phyloP scores from a whole-genome alignment of 1,284 basidiomycete genomes.

The Trichosporon sp. region DNA sequence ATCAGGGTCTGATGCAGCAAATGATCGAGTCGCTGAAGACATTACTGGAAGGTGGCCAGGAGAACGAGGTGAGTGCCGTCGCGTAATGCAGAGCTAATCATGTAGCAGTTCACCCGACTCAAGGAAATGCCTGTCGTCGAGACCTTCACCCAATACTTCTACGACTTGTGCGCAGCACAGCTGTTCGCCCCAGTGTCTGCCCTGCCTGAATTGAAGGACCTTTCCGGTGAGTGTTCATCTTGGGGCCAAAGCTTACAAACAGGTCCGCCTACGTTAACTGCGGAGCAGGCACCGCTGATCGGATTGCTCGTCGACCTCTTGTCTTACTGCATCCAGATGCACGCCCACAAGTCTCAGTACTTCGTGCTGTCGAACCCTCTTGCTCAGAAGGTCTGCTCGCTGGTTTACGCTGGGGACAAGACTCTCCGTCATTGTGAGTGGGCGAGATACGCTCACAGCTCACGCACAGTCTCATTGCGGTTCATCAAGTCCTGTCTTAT shows the following conservation, averaged over 20 bases:
- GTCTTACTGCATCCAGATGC: constrained; percentile 82
- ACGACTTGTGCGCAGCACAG: constrained; percentile 70
- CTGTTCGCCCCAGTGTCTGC: constrained; percentile 79
- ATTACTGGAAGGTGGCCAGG: constrained; percentile 68
- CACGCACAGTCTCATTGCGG: constrained; percentile 73
- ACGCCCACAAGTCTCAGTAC: constrained; percentile 87
- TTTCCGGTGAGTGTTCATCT: background rate
- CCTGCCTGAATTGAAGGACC: constrained; percentile 64
- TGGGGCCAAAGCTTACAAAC: background rate
- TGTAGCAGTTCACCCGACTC: constrained; percentile 26
- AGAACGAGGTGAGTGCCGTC: constrained; percentile 54
- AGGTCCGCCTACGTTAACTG: constrained; percentile 5
- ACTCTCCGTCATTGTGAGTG: constrained; percentile 79
- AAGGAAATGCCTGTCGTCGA: constrained; percentile 62
- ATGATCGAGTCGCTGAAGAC: constrained; percentile 85
- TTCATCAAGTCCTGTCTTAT: constrained; percentile 86
- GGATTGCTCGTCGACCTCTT: constrained; percentile 86
- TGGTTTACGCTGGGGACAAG: constrained; percentile 83
- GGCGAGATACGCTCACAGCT: constrained; percentile 26
- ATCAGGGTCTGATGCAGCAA: constrained; percentile 86
- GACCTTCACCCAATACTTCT: constrained; percentile 89
- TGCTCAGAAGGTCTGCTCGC: constrained; percentile 70
- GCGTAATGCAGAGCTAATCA: background rate
- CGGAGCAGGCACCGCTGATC: constrained; percentile 65
- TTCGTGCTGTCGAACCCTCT: constrained; percentile 81